Conservation (phyloP, 1,284 basidiomycete genomes). For the Cryptococcus sp. region DNA sequence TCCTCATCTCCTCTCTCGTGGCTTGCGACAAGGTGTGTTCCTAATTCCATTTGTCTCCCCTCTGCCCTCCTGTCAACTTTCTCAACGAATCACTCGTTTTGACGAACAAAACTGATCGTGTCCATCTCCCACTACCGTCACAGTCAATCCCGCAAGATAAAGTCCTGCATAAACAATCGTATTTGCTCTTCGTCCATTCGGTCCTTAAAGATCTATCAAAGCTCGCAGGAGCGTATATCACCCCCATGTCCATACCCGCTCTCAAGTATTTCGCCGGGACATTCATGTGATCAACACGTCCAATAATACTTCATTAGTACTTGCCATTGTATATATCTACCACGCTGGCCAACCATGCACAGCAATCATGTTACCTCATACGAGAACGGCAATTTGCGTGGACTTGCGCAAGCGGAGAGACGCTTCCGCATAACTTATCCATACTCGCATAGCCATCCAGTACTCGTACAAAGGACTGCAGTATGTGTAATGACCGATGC, state of each 20-base stretch:
- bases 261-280: slow-evolving; percentile 27
- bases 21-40: slow-evolving; percentile 34
- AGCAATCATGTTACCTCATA: too few species aligned
- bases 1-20: slow-evolving; percentile 39
- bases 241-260: slow-evolving; percentile 27
- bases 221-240: slow-evolving; percentile 31
- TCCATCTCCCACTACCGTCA: neutral
- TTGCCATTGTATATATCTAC: too few species aligned
- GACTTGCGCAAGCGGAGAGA: too few species aligned
- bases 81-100: neutral
- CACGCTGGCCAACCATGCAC: too few species aligned
- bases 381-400: too few species aligned
- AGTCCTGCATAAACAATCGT: slow-evolving; percentile 39
- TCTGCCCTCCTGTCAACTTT: neutral
- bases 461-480: too few species aligned
- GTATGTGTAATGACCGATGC: too few species aligned
- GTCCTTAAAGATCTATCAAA: slow-evolving; percentile 23
- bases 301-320: too few species aligned
- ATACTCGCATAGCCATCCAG: too few species aligned
- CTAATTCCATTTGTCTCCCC: neutral
- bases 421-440: too few species aligned
- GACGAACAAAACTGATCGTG: neutral
- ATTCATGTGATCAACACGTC: too few species aligned
- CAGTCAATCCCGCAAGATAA: slow-evolving; percentile 26
- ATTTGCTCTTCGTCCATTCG: slow-evolving; percentile 32